Evolutionary conservation across 306 rosid species (phyloP), one percentile per base, ranked within the genome.

Genomic region (Dryas alaskensis): DNA sequence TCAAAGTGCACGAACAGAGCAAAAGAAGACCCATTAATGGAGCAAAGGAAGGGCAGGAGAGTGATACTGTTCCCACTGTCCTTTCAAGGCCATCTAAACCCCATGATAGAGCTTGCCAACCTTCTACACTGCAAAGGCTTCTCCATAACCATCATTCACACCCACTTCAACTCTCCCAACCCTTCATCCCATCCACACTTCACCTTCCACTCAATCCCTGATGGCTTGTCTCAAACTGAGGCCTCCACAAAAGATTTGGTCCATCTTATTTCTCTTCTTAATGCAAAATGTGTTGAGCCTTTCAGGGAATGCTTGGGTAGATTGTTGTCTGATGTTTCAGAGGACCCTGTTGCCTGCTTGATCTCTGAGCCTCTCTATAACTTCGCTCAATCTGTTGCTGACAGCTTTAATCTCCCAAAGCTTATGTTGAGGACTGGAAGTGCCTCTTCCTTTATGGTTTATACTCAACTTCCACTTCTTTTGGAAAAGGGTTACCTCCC

Each of bases 41-140:
- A 50, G 74, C 61, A 75, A 68, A 75, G 62, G n/a, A 84, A 67
- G 12, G 70, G 87, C 16, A 47, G 27, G 2, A 81, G 86, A 54
- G 55, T 86, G 73, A 53, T 86, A 5, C 76, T 84, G 10, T 10
- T 84, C 72, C 87, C 90, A 58, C 67, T 84, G 5, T 90, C 88
- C 1, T 17, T 86, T 0, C 85, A 88, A 75, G 92, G 92, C 8
- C 92, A 86, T 77, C 69, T 84, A 71, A 88, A 70, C 67, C 87
- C 86, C 0, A 82, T 86, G 87, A 83, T 86, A 46, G 68, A 86
- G 64, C 83, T 88, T 2, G 90, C 86, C n/a, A 66, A 67, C n/a
- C 73, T 88, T 64, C 87, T 88, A 12, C 70, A 86, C 57, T 58
- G 80, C 47, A 78, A 75, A 27, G 92, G 86, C 51, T 87, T 85